Conservation (phyloP, 768 basidiomycete genomes). For the Russula lepida region DNA sequence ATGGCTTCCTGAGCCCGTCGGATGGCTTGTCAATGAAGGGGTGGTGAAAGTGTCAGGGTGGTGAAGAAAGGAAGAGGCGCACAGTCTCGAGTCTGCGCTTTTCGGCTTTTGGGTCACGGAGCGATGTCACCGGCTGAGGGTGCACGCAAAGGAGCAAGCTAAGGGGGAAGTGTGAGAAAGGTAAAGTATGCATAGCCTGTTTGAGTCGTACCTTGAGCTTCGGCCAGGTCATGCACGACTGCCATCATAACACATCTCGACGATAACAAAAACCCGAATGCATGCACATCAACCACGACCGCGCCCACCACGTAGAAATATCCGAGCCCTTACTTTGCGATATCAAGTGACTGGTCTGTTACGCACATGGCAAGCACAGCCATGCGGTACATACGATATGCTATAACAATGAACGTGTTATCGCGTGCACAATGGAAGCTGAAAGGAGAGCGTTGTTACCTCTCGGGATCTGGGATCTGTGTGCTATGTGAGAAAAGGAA, state of each 20-base stretch:
- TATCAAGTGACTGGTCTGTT: conserved; percentile 59
- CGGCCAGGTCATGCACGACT: conserved; percentile 90
- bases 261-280: neutral
- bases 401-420: neutral
- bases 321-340: conserved; percentile 62
- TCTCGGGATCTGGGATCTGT: conserved; percentile 75
- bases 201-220: conserved; percentile 79
- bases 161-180: neutral
- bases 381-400: conserved; percentile 95
- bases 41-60: neutral
- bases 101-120: conserved; percentile 63
- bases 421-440: too few relatives aligned
- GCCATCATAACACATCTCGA: conserved; percentile 80
- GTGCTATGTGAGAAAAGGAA: conserved; percentile 5
- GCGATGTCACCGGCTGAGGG: conserved; percentile 94
- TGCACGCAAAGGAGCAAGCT: neutral
- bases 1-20: conserved; percentile 61
- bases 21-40: neutral
- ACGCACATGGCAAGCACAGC: conserved; percentile 86
- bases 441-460: too few relatives aligned
- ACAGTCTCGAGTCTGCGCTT: conserved; percentile 74
- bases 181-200: neutral
- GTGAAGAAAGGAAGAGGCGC: conserved; percentile 24
- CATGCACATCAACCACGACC: neutral
- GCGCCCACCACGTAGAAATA: neutral